Percentiles rank a stretch among this genome's conserved stretches.
Conservation (phyloP, 805 yeast species). For the Yarrowia sp. region DNA sequence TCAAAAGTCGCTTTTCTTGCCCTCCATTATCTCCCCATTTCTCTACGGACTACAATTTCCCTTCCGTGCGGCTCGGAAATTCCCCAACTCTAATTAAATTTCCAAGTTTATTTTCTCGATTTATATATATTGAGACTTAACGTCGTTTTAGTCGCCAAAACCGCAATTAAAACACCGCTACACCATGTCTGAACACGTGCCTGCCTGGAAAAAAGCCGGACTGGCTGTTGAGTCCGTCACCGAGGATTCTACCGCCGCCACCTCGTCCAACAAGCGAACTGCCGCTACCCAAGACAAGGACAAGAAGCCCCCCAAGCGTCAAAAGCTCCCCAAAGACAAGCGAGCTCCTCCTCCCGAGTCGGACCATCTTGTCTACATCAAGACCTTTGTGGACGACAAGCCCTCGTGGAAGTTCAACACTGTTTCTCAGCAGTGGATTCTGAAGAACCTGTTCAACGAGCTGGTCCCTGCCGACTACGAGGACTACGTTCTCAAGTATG, state of each 20-base stretch:
- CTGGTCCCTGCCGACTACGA: conserved; percentile 62
- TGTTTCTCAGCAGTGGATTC: conserved; percentile 85
- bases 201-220: conserved; percentile 87
- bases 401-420: conserved; percentile 83
- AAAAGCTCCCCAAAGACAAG: conserved; percentile 70
- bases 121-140: neutral
- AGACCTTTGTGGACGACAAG: conserved; percentile 62
- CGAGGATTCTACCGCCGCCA: conserved; percentile 50
- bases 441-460: conserved; percentile 60
- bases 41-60: too few species aligned
- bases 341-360: conserved; percentile 75
- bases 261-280: conserved; percentile 41
- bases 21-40: too few species aligned
- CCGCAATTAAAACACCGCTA: neutral
- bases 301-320: conserved; percentile 72
- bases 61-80: conserved; percentile 11
- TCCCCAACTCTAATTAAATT: conserved; percentile 1
- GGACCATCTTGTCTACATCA: conserved; percentile 73
- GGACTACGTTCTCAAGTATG: conserved; percentile 58
- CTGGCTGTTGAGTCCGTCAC: conserved; percentile 57
- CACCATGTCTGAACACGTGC: conserved; percentile 51
- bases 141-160: neutral
- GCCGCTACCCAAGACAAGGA: conserved; percentile 41
- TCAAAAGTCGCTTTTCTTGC: too few species aligned
- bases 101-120: conserved; percentile 15